Conservation (phyloP, 768 basidiomycete genomes). For the Leccinum rimulosum region DNA sequence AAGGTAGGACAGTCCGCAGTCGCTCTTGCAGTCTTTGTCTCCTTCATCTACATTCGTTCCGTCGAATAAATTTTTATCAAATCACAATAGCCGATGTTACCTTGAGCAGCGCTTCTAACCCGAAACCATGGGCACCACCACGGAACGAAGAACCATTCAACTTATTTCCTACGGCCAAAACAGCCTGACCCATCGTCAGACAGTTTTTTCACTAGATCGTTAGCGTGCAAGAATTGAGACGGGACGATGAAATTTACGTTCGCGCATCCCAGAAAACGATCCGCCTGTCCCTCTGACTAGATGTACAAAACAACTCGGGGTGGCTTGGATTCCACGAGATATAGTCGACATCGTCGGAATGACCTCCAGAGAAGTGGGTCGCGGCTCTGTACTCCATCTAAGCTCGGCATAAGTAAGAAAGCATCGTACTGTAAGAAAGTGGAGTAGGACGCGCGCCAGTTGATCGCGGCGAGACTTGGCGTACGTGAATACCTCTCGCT, state of each 20-base stretch:
- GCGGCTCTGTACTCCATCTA: constrained; percentile 75
- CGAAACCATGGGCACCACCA: constrained; percentile 82
- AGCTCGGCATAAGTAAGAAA: not conserved
- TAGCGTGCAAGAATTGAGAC: not conserved
- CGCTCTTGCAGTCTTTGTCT: constrained; percentile 73
- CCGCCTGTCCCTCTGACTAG: constrained; percentile 69
- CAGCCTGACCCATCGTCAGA: constrained; percentile 42
- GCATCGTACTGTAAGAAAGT: constrained; percentile 36
- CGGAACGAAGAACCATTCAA: constrained; percentile 82
- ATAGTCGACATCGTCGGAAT: constrained; percentile 78
- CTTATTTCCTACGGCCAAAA: constrained; percentile 77
- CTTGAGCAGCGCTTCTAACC: constrained; percentile 78
- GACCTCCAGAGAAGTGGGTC: constrained; percentile 63
- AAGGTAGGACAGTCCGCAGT: constrained; percentile 77
- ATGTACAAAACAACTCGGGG: constrained; percentile 78
- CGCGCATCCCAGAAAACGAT: constrained; percentile 85
- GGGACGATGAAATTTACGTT: constrained; percentile 45
- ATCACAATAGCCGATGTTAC: constrained; percentile 35
- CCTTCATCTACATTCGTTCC: constrained; percentile 58
- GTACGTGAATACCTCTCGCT: constrained; percentile 72
- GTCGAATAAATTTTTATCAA: not conserved
- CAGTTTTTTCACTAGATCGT: constrained; percentile 4
- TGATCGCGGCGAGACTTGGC: constrained; percentile 6
- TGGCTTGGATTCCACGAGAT: constrained; percentile 85
- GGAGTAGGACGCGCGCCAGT: constrained; percentile 14